Evolutionary conservation across 73 alveolate genomes (phyloP).

Genomic region (Urostyla sp.): DNA sequence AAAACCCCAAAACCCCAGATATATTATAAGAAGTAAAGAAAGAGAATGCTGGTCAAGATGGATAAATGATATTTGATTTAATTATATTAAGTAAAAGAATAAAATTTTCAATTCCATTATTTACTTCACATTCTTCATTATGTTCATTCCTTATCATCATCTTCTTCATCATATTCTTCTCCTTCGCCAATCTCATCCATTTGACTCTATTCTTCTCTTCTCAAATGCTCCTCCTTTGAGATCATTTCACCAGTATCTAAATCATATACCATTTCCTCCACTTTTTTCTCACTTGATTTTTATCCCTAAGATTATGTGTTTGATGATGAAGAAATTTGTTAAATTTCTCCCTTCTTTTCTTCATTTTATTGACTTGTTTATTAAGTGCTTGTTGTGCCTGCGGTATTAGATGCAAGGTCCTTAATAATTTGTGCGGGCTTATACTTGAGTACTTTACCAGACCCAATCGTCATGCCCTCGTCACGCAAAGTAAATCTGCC

Average conservation of each 20-base stretch:
- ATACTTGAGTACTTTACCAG: conserved; percentile 66
- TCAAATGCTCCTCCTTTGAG: conserved; percentile 22
- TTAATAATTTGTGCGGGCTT: conserved; percentile 41
- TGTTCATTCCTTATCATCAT: conserved; percentile 39
- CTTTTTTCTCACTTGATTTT: background rate
- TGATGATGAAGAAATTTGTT: background rate
- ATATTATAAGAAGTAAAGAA: too few relatives aligned
- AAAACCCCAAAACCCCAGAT: too few relatives aligned
- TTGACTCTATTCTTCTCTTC: conserved; percentile 31
- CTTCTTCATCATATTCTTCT: conserved; percentile 47
- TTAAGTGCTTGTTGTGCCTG: conserved; percentile 9
- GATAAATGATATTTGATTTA: too few relatives aligned
- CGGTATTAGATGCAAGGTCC: background rate
- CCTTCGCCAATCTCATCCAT: conserved; percentile 1
- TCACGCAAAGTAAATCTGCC: conserved; percentile 90
- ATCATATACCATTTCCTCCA: conserved; percentile 26
- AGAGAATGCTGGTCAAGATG: too few relatives aligned
- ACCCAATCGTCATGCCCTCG: conserved; percentile 78
- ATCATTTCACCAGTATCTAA: conserved; percentile 28
- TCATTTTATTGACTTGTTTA: background rate
- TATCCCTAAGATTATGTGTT: background rate
- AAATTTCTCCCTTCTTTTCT: background rate
- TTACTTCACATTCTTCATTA: conserved; percentile 20
- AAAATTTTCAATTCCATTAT: too few relatives aligned
- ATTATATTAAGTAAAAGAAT: too few relatives aligned